Percentiles rank a stretch among this genome's conserved stretches.
phyloP scores from a whole-genome alignment of 2,329 filamentous ascomycete genomes.

The Arthrobotrys conoides region DNA sequence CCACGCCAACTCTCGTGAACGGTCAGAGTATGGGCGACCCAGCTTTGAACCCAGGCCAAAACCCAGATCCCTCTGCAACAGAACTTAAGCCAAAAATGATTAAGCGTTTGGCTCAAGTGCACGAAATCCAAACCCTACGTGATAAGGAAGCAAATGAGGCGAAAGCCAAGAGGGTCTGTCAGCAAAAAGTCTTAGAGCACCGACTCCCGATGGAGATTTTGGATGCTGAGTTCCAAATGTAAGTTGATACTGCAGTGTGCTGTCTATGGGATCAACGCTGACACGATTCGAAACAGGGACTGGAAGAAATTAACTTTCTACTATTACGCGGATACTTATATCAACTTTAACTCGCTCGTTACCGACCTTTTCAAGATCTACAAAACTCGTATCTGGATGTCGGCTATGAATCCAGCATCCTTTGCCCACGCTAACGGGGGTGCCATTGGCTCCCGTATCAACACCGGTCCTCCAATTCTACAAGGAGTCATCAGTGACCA shows the following conservation, averaged over 20 bases:
- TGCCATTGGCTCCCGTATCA: slow-evolving; percentile 37
- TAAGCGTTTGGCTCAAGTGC: slow-evolving; percentile 90
- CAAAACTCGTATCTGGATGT: slow-evolving; percentile 99
- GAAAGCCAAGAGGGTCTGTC: slow-evolving; percentile 95
- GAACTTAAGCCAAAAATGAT: slow-evolving; percentile 97
- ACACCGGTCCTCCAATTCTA: slow-evolving; percentile 52
- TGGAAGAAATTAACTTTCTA: slow-evolving; percentile 99
- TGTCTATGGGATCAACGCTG: slow-evolving; percentile 10
- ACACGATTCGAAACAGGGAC: slow-evolving; percentile 75
- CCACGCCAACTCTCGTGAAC: slow-evolving; percentile 60
- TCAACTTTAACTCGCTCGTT: slow-evolving; percentile 98
- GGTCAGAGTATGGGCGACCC: slow-evolving; percentile 61
- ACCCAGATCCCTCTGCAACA: slow-evolving; percentile 69
- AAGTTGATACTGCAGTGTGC: slow-evolving; percentile 68
- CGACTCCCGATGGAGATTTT: slow-evolving; percentile 98
- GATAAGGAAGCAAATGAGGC: slow-evolving; percentile 98
- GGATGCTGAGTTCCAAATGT: slow-evolving; percentile 99
- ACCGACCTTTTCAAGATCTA: slow-evolving; percentile 99
- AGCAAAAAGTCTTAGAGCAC: slow-evolving; percentile 96
- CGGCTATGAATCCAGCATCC: slow-evolving; percentile 96
- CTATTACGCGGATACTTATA: slow-evolving; percentile 97
- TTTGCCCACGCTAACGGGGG: slow-evolving; percentile 81
- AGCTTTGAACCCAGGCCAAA: slow-evolving; percentile 61
- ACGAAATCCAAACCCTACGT: slow-evolving; percentile 88
- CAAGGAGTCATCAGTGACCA: slow-evolving; percentile 59